Evolutionary conservation across 2,329 filamentous ascomycete species (phyloP).

Genomic region (Aspergillus sp.): DNA sequence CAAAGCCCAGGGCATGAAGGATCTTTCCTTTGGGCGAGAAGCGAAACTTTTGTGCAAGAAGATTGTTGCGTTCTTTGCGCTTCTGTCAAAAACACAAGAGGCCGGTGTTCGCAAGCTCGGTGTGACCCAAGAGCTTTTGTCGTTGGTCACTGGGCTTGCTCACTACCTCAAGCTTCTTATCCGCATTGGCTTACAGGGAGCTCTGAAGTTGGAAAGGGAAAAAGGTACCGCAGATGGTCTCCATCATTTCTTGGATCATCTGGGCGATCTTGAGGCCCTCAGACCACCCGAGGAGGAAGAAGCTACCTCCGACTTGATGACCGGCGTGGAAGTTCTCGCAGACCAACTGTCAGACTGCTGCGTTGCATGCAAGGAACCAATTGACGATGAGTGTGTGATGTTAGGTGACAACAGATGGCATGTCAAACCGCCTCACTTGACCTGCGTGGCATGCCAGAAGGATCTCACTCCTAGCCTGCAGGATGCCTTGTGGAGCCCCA

Average conservation of each 20-base stretch:
- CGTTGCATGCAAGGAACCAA: constrained; percentile 73
- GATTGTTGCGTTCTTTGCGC: constrained; percentile 94
- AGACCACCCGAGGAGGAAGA: constrained; percentile 63
- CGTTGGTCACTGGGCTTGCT: constrained; percentile 89
- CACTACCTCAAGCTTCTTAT: constrained; percentile 98
- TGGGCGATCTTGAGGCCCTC: constrained; percentile 76
- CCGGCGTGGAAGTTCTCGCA: constrained; percentile 64
- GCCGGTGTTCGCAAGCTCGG: constrained; percentile 85
- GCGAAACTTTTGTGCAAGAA: constrained; percentile 99
- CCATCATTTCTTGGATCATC: constrained; percentile 76
- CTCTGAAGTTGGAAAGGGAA: constrained; percentile 86
- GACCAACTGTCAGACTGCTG: constrained; percentile 83
- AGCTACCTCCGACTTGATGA: constrained; percentile 60
- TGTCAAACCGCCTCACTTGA: constrained; percentile 64
- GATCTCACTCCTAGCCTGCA: constrained; percentile 67
- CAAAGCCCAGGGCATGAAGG: constrained; percentile 67
- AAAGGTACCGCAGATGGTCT: constrained; percentile 70
- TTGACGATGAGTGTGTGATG: constrained; percentile 89
- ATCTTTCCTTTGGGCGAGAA: constrained; percentile 87
- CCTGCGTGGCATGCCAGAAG: constrained; percentile 66
- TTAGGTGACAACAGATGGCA: constrained; percentile 79
- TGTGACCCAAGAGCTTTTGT: constrained; percentile 97
- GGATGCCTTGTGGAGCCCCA: constrained; percentile 69
- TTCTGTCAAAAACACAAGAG: constrained; percentile 92
- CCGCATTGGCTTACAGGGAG: constrained; percentile 90